Percentiles rank a stretch among this genome's conserved stretches.
Evolutionary conservation across 345 rosid genomes (phyloP).

Genomic region (Eucalyptus victrix): DNA sequence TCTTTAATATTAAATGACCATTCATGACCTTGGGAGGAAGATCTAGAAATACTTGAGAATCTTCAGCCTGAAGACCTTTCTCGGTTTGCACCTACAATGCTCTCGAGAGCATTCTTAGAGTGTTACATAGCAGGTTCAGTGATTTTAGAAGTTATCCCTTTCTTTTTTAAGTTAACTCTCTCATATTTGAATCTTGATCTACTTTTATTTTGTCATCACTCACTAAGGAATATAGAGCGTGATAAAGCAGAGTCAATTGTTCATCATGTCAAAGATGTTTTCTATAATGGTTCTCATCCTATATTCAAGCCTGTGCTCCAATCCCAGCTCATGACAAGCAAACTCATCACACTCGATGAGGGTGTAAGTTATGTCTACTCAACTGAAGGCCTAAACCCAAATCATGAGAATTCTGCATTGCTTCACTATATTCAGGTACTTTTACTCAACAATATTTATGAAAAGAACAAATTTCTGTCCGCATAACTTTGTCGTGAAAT

Average conservation of each 20-base stretch:
- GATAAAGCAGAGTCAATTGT: constrained; percentile 56
- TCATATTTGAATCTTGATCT: not conserved
- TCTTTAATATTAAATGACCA: constrained; percentile 45
- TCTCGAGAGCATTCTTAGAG: constrained; percentile 64
- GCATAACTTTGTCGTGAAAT: not conserved
- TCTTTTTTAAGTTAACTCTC: not conserved
- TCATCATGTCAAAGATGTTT: constrained; percentile 35
- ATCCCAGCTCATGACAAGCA: constrained; percentile 63
- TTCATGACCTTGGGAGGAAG: constrained; percentile 61
- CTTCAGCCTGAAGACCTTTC: constrained; percentile 50
- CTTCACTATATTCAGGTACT: constrained; percentile 72
- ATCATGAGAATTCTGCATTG: constrained; percentile 62
- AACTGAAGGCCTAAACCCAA: constrained; percentile 57
- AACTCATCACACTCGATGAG: constrained; percentile 49
- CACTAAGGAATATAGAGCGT: constrained; percentile 52
- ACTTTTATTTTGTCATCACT: not conserved
- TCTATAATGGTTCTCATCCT: constrained; percentile 43
- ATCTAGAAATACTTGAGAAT: constrained; percentile 44
- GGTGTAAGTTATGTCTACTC: constrained; percentile 43
- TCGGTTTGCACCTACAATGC: constrained; percentile 49
- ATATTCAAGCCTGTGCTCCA: constrained; percentile 54
- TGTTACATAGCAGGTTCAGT: constrained; percentile 59
- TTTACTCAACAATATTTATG: not conserved
- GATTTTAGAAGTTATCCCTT: not conserved
- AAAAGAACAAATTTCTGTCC: not conserved